phyloP scores from a whole-genome alignment of 257 asterid genomes.

The Paulownia fortunei region DNA sequence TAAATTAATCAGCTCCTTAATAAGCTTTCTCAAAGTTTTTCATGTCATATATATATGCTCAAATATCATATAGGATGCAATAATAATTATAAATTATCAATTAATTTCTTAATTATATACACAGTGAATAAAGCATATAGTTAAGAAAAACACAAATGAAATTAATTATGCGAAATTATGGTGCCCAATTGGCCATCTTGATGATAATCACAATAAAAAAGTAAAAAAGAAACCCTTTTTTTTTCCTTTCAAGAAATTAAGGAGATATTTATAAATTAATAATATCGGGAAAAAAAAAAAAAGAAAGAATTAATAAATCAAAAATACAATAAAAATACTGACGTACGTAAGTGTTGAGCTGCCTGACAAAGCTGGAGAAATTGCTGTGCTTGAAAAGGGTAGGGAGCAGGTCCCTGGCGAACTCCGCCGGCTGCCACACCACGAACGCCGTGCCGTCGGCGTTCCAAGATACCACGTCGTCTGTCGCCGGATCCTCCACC shows the following conservation, averaged over 20 bases:
- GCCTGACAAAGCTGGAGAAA: slow-evolving; percentile 93
- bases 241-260: too few relatives aligned
- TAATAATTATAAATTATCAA: too few relatives aligned
- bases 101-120: too few relatives aligned
- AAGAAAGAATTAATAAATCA: background rate
- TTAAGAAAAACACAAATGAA: too few relatives aligned
- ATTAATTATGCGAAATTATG: background rate
- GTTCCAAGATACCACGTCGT: slow-evolving; percentile 79
- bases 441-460: slow-evolving; percentile 71
- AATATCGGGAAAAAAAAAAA: background rate
- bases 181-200: too few relatives aligned
- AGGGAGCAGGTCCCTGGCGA: slow-evolving; percentile 76
- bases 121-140: too few relatives aligned
- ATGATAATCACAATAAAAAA: background rate
- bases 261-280: background rate
- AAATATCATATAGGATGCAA: too few relatives aligned
- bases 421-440: slow-evolving; percentile 92
- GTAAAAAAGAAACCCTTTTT: background rate
- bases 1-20: too few relatives aligned
- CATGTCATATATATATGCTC: too few relatives aligned
- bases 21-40: too few relatives aligned
- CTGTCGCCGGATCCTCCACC: too few relatives aligned
- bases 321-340: background rate
- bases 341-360: slow-evolving; percentile 86
- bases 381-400: slow-evolving; percentile 85